Evolutionary conservation across 2,329 filamentous ascomycete species (phyloP), one percentile per base, ranked within the genome.

Genomic region (Aulographum hederae): DNA sequence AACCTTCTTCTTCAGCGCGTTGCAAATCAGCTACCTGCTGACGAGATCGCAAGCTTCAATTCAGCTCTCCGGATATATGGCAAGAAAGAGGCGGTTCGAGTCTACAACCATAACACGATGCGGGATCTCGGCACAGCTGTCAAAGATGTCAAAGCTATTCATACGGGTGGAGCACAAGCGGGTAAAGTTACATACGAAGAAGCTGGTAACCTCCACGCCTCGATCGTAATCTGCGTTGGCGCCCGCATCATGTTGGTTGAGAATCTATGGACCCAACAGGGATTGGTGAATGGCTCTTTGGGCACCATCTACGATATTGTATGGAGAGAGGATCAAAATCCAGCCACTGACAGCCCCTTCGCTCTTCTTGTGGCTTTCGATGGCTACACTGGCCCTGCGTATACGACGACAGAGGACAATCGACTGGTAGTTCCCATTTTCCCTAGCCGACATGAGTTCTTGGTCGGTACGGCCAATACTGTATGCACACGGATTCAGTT

Each of bases 211-310:
- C 17, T 32, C 12, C 3, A 27, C n/a, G 10, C 5, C 18, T n/a
- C 13, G 14, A 8, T 28, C 10, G 17, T 19, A 13, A 28, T 28
- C 5, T 32, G n/a, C 17, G 26, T 32, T 5, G 30, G 30, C 5
- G 28, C 20, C 10, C 30, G 30, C 5, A 14, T 28, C 30, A 32
- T 32, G 30, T 6, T 32, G 8, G 8, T 13, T 5, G 10, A 32
- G 17, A 32, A 32, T 26, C 5, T 32, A 5, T 32, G 30, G 30
- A 26, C 20, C 2, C 3, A 32, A 10, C 6, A 19, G 5, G 30
- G 30, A 5, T 5, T 32, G 19, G 30, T 26, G n/a, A 32, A 32
- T 14, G 30, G 30, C 18, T 5, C 30, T 11, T 10, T 32, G 2
- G 30, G 30, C 3, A 28, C 3, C 13, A 17, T 32, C 3, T 10